Evolutionary conservation across 441 rosid species (phyloP).

Genomic region (Mallotus repandus): DNA sequence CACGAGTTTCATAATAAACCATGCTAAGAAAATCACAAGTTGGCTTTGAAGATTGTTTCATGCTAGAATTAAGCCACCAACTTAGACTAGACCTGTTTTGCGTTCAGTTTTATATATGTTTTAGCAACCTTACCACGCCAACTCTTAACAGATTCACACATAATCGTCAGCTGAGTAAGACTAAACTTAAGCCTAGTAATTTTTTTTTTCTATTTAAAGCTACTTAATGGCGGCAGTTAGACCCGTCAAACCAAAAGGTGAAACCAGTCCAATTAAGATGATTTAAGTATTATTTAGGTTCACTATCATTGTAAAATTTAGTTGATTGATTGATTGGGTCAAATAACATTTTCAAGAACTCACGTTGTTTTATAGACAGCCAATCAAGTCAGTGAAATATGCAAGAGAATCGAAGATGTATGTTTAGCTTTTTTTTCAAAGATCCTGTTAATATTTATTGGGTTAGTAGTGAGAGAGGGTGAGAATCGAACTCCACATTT

Average conservation of each 20-base stretch:
- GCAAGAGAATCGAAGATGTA: background rate
- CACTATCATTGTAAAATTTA: too few relatives aligned
- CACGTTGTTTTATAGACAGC: background rate
- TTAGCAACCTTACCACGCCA: constrained; percentile 15
- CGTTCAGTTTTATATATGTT: background rate
- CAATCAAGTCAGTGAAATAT: background rate
- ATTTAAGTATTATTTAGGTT: background rate
- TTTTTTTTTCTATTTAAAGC: background rate
- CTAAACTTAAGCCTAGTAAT: background rate
- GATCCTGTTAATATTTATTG: too few relatives aligned
- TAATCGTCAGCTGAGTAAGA: background rate
- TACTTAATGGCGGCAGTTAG: constrained; percentile 1
- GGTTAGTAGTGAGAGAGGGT: too few relatives aligned
- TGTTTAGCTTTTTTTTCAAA: too few relatives aligned
- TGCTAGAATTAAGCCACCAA: constrained; percentile 25
- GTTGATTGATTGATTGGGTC: background rate
- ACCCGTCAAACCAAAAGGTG: background rate
- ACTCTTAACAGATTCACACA: background rate
- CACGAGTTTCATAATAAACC: background rate
- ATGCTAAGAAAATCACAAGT: background rate
- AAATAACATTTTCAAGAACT: background rate
- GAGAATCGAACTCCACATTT: too few relatives aligned
- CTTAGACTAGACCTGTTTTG: constrained; percentile 20
- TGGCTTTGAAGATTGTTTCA: constrained; percentile 7
- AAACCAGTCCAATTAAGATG: background rate